phyloP scores from a whole-genome alignment of 192 early-diverging fungal species.

The Chytriomyces hyalinus region DNA sequence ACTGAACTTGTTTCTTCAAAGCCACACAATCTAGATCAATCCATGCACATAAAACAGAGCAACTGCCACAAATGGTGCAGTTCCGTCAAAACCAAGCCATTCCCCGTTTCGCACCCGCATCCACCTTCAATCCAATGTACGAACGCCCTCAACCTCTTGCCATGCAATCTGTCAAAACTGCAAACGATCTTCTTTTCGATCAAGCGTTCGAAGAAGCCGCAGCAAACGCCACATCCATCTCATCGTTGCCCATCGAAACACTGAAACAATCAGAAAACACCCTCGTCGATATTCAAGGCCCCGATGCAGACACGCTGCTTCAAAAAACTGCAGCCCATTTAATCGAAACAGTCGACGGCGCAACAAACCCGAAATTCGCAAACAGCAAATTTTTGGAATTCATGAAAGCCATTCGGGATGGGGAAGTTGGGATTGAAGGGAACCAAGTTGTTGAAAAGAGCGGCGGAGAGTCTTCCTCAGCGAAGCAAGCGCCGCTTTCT shows the following conservation, averaged over 20 bases:
- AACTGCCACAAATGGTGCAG: no score
- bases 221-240: constrained; percentile 55
- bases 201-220: constrained; percentile 46
- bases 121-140: no score
- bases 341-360: constrained; percentile 70
- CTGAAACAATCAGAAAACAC: constrained; percentile 30
- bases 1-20: no score
- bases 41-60: no score
- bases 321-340: constrained; percentile 83
- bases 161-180: neutral
- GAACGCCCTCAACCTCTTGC: no score
- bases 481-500: constrained; percentile 18
- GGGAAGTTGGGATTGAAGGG: constrained; percentile 84
- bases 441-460: constrained; percentile 78
- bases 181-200: constrained; percentile 26
- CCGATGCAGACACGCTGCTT: constrained; percentile 67
- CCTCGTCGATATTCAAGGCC: constrained; percentile 24
- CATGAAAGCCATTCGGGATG: constrained; percentile 91
- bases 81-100: no score
- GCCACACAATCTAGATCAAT: no score
- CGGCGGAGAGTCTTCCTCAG: neutral
- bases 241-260: constrained; percentile 54
- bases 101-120: no score
- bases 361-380: constrained; percentile 91
- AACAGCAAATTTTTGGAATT: constrained; percentile 87